These are phyloP conservation scores for Verticillium dahliae DNA, from an alignment of 2,329 filamentous ascomycete species.

Conservation along the genomic window DNA sequence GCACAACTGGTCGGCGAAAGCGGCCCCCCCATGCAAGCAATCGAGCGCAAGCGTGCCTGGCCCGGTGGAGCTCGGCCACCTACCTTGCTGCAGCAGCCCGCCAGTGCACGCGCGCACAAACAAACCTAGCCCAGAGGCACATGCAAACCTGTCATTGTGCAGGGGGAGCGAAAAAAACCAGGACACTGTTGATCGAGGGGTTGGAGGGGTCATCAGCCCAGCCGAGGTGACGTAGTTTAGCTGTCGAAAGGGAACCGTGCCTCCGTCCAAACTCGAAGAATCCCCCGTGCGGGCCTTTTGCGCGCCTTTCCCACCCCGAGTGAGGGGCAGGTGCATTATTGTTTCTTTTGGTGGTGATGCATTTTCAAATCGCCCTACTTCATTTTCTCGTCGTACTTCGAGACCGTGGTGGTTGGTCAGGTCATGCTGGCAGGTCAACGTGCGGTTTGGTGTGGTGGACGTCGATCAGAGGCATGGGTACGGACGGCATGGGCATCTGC, in stretches of 20 bases:
- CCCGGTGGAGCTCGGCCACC: background rate
- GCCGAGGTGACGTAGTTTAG: background rate
- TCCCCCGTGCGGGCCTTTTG: background rate
- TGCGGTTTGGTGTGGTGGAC: background rate
- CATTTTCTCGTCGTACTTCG: background rate
- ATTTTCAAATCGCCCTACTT: background rate
- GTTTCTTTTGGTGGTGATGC: background rate
- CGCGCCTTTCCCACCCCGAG: background rate
- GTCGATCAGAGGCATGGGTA: background rate
- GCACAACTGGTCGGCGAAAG: background rate
- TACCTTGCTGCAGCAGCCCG: background rate
- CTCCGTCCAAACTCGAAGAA: background rate
- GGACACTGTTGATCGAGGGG: background rate
- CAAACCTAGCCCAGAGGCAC: background rate
- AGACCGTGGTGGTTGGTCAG: background rate
- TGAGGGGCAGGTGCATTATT: background rate
- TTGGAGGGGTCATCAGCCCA: background rate
- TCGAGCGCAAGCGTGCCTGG: constrained; percentile 2
- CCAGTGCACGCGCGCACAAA: background rate
- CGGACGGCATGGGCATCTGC: background rate
- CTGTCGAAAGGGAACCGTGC: background rate
- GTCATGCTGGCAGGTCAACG: background rate
- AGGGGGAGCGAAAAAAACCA: background rate
- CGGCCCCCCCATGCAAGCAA: constrained; percentile 1
- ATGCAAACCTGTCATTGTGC: background rate